These are phyloP conservation scores for Vaccinium corymbosum DNA, from an alignment of 148 eudicot genomes.

Conservation along the genomic window DNA sequence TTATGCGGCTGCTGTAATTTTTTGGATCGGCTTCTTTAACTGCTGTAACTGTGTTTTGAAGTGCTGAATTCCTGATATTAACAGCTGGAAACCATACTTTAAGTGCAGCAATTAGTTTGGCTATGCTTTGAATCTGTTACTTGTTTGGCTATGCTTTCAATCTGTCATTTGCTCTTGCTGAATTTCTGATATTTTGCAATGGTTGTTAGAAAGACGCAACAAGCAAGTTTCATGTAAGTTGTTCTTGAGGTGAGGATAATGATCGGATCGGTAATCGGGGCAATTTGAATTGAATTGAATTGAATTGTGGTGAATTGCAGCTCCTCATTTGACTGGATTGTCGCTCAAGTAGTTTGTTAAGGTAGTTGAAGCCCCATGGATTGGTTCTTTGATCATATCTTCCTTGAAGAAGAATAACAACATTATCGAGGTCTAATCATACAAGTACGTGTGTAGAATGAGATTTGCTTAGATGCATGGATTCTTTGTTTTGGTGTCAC, in stretches of 20 bases:
- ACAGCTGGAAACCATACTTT: too few species aligned
- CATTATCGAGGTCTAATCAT: slow-evolving; percentile 50
- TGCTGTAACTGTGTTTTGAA: too few species aligned
- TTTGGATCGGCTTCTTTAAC: too few species aligned
- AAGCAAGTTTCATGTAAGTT: not conserved
- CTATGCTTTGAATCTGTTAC: too few species aligned
- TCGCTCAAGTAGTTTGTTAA: slow-evolving; percentile 49
- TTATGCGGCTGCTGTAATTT: too few species aligned
- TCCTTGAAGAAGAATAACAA: slow-evolving; percentile 72
- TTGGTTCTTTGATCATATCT: slow-evolving; percentile 57
- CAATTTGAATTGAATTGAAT: not conserved
- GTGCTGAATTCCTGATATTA: too few species aligned
- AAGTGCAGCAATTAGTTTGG: too few species aligned
- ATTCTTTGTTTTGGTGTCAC: not conserved
- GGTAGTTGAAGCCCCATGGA: slow-evolving; percentile 55
- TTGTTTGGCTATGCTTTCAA: too few species aligned
- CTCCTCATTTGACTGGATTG: slow-evolving; percentile 80
- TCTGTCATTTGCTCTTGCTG: too few species aligned
- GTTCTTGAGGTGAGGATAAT: not conserved
- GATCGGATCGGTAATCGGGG: not conserved
- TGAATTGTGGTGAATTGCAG: slow-evolving; percentile 47
- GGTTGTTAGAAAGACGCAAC: too few species aligned
- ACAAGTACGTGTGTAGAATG: not conserved
- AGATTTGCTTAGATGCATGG: not conserved
- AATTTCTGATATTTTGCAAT: too few species aligned